phyloP scores from a whole-genome alignment of 1,284 basidiomycete genomes.

The Rhodotorula sp. region DNA sequence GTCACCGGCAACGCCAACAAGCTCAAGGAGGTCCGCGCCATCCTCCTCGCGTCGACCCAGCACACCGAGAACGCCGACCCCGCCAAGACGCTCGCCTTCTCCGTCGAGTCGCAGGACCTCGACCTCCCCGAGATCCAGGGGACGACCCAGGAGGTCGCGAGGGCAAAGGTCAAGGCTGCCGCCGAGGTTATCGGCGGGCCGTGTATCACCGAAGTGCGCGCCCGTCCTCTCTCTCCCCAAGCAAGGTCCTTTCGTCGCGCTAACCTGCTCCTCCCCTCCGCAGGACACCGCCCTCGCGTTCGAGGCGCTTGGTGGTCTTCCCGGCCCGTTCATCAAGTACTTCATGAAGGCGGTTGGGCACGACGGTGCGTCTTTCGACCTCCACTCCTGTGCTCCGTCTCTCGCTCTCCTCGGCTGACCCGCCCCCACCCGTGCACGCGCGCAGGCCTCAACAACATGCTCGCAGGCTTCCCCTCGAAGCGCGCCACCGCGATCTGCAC shows the following conservation, averaged over 20 bases:
- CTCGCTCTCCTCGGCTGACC: background rate
- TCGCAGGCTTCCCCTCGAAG: constrained; percentile 78
- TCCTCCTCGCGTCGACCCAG: constrained; percentile 58
- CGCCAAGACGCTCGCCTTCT: constrained; percentile 55
- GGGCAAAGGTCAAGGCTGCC: constrained; percentile 81
- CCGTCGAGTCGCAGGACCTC: constrained; percentile 67
- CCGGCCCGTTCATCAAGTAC: constrained; percentile 96
- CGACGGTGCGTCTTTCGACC: constrained; percentile 57
- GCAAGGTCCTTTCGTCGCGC: background rate
- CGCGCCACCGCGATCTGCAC: constrained; percentile 90
- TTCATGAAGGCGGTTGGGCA: constrained; percentile 80
- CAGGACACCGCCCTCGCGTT: constrained; percentile 90
- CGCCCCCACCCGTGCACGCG: background rate
- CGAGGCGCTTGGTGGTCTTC: constrained; percentile 82
- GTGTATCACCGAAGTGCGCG: constrained; percentile 76
- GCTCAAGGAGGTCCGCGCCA: constrained; percentile 80
- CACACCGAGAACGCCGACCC: background rate
- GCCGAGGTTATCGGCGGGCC: constrained; percentile 77
- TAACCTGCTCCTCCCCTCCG: no score
- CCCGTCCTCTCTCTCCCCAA: no score
- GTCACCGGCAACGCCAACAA: constrained; percentile 96
- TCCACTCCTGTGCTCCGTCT: background rate
- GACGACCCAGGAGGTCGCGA: constrained; percentile 84
- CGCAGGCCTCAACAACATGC: constrained; percentile 77
- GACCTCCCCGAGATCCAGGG: constrained; percentile 93